These are phyloP conservation scores for Penicillium sp. DNA, from an alignment of 2,329 filamentous ascomycete species.

Conservation along the genomic window DNA sequence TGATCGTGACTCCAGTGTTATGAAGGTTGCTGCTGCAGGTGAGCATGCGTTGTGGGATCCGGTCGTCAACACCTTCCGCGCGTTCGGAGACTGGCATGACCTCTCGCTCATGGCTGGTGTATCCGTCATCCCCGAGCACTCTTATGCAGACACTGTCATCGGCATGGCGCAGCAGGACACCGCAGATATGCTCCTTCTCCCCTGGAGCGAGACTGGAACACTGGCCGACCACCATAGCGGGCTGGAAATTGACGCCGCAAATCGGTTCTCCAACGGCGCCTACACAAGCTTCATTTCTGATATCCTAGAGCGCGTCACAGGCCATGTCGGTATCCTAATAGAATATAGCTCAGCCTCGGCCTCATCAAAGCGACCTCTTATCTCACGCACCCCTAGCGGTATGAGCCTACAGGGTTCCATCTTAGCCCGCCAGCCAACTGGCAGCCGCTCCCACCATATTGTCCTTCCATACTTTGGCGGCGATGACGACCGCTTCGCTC, in stretches of 20 bases:
- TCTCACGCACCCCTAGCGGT: slow-evolving; percentile 51
- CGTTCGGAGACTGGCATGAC: slow-evolving; percentile 80
- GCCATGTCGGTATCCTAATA: slow-evolving; percentile 75
- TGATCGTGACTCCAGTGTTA: slow-evolving; percentile 90
- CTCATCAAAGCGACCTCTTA: slow-evolving; percentile 24
- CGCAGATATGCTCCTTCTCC: slow-evolving; percentile 75
- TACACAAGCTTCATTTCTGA: slow-evolving; percentile 74
- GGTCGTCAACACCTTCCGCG: slow-evolving; percentile 85
- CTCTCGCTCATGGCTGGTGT: slow-evolving; percentile 79
- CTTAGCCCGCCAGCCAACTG: slow-evolving; percentile 58
- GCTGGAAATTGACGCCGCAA: slow-evolving; percentile 52
- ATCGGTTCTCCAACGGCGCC: slow-evolving; percentile 57
- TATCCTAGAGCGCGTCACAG: slow-evolving; percentile 61
- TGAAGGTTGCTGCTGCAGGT: slow-evolving; percentile 83
- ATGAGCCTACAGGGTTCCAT: slow-evolving; percentile 60
- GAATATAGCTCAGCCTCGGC: slow-evolving; percentile 63
- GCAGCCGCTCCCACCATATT: slow-evolving; percentile 72
- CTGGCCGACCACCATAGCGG: slow-evolving; percentile 63
- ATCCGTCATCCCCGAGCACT: slow-evolving; percentile 71
- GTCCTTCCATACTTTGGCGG: slow-evolving; percentile 87
- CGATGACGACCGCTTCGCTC: slow-evolving; percentile 73
- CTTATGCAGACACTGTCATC: slow-evolving; percentile 74
- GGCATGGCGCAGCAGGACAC: slow-evolving; percentile 66
- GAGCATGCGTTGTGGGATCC: slow-evolving; percentile 73
- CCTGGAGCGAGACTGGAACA: slow-evolving; percentile 82